Evolutionary conservation across 345 rosid genomes (phyloP).

Genomic region (Luvunga scandens): DNA sequence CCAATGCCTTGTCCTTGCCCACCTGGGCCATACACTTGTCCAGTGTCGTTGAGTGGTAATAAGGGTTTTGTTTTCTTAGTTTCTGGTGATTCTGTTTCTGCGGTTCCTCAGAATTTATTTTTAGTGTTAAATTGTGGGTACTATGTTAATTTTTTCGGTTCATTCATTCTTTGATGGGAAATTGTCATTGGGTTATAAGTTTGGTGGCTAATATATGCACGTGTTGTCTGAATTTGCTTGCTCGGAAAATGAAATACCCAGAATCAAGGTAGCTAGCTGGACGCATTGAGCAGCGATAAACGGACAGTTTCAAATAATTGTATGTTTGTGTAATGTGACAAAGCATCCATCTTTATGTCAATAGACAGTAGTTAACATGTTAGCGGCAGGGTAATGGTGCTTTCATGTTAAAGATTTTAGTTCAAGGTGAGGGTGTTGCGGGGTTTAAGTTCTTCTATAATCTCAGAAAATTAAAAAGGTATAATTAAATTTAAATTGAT

Average conservation of each 20-base stretch:
- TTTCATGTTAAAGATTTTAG: neutral
- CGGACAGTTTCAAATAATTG: neutral
- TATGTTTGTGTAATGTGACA: neutral
- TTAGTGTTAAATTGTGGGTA: neutral
- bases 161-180: neutral
- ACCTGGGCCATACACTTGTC: constrained; percentile 94
- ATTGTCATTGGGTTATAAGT: neutral
- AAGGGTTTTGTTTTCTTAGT: constrained; percentile 3
- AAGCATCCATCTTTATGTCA: neutral
- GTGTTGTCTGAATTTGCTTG: neutral
- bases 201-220: neutral
- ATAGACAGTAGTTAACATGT: neutral
- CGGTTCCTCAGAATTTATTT: neutral
- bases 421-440: neutral
- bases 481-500: neutral
- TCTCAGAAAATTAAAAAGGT: neutral
- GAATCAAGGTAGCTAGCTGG: neutral
- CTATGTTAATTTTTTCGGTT: neutral
- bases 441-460: neutral
- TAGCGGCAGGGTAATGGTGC: neutral
- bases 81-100: constrained; percentile 1
- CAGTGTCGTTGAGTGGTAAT: constrained; percentile 89
- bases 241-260: neutral
- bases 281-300: neutral
- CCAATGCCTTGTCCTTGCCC: constrained; percentile 86